Evolutionary conservation across 1,284 basidiomycete species (phyloP).

Genomic region (Cryptococcus sp.): DNA sequence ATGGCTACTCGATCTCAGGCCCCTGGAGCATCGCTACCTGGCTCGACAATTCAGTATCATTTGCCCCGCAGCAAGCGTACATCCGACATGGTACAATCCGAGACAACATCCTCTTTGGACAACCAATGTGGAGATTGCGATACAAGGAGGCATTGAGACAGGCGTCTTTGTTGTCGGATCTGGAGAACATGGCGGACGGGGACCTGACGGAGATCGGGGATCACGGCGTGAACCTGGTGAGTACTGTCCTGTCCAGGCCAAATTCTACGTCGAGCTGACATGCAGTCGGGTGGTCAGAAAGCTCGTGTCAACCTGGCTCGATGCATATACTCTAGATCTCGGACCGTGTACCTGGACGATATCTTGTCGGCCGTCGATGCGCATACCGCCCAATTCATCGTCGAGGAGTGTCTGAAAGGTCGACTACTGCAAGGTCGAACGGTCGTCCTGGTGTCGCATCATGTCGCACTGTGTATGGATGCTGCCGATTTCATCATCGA

Average conservation of each 20-base stretch:
- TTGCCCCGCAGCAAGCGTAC: constrained; percentile 44
- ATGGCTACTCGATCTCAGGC: constrained; percentile 9
- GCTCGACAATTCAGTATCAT: constrained; percentile 38
- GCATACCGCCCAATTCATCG: constrained; percentile 42
- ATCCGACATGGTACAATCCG: constrained; percentile 44
- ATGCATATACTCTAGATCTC: constrained; percentile 68
- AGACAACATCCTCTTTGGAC: constrained; percentile 47
- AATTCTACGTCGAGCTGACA: neutral
- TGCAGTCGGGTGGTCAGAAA: constrained; percentile 49
- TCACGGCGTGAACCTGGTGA: constrained; percentile 61
- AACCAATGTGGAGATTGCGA: constrained; percentile 40
- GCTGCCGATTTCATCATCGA: constrained; percentile 50
- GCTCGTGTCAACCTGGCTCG: constrained; percentile 75
- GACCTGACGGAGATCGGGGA: constrained; percentile 73
- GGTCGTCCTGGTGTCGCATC: constrained; percentile 70
- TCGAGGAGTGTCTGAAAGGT: constrained; percentile 38
- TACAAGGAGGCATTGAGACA: constrained; percentile 40
- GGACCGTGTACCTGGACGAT: constrained; percentile 55
- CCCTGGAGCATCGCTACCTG: constrained; percentile 29
- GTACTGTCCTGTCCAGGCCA: constrained; percentile 1
- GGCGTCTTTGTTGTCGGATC: constrained; percentile 38
- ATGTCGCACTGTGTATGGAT: constrained; percentile 52
- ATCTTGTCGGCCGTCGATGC: constrained; percentile 46
- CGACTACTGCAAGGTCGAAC: constrained; percentile 60
- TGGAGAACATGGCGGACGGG: constrained; percentile 38